Evolutionary conservation across 2,329 filamentous ascomycete species (phyloP).

Genomic region (Epichloe glyceriae): DNA sequence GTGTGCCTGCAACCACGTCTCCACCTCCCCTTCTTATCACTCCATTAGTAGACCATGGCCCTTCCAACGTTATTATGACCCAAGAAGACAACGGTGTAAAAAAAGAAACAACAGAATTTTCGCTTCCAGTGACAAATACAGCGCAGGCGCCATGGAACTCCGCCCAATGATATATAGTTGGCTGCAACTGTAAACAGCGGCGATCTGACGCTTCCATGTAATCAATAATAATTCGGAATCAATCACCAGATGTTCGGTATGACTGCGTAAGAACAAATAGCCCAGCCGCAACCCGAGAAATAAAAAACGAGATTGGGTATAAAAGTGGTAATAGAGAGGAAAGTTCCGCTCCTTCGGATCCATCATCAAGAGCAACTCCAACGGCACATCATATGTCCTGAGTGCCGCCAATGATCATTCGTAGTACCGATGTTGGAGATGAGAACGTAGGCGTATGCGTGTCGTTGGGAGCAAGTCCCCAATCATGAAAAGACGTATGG

Average conservation of each 20-base stretch:
- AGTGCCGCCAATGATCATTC: too few species aligned
- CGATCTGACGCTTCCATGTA: background rate
- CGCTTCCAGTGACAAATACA: background rate
- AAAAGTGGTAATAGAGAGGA: background rate
- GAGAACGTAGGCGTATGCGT: background rate
- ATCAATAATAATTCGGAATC: background rate
- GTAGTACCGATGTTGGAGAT: background rate
- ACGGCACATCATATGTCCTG: too few species aligned
- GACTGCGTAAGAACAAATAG: background rate
- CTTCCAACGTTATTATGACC: background rate
- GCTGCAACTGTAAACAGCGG: background rate
- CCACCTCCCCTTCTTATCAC: background rate
- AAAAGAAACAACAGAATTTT: background rate
- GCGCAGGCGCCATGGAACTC: conserved; percentile 12
- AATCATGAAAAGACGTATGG: background rate
- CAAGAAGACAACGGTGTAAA: background rate
- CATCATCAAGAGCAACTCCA: too few species aligned
- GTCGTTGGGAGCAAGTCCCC: background rate
- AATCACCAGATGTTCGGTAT: background rate
- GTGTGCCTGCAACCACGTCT: too few species aligned
- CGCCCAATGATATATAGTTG: conserved; percentile 3
- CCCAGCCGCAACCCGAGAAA: background rate
- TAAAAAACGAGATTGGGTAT: background rate
- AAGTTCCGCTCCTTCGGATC: too few species aligned
- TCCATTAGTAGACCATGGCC: background rate